A percentile compares a stretch with the other conserved stretches of the same genome.
Evolutionary conservation across 495 filamentous ascomycete genomes (phyloP).

Genomic region (Aspergillus conjunctus): DNA sequence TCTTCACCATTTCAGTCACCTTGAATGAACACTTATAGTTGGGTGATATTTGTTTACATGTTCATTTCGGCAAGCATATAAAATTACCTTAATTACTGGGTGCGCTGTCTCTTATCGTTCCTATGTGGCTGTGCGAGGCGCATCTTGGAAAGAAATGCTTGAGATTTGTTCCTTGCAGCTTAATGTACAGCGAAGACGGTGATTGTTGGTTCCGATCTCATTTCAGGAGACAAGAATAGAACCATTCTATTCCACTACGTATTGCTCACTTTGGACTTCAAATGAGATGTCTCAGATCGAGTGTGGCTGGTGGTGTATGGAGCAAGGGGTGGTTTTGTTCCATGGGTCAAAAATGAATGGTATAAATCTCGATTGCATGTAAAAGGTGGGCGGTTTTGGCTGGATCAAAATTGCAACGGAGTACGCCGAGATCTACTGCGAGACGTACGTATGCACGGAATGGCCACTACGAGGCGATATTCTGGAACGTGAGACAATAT

Average conservation of each 20-base stretch:
- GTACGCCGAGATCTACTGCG: neutral
- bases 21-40: no score
- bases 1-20: no score
- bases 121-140: no score
- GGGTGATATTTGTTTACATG: no score
- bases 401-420: neutral
- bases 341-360: neutral
- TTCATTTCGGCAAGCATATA: no score
- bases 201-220: neutral
- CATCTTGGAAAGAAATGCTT: neutral
- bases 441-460: neutral
- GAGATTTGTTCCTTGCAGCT: neutral
- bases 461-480: neutral
- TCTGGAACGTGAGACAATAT: neutral
- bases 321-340: neutral
- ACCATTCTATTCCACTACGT: neutral
- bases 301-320: neutral
- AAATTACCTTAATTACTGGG: no score
- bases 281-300: neutral
- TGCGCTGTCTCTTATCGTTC: no score
- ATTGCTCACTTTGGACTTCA: neutral
- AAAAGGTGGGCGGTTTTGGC: neutral
- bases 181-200: no score
- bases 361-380: neutral
- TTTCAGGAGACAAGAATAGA: neutral